Conservation (phyloP, 768 basidiomycete genomes). For the Roridomyces roridus region DNA sequence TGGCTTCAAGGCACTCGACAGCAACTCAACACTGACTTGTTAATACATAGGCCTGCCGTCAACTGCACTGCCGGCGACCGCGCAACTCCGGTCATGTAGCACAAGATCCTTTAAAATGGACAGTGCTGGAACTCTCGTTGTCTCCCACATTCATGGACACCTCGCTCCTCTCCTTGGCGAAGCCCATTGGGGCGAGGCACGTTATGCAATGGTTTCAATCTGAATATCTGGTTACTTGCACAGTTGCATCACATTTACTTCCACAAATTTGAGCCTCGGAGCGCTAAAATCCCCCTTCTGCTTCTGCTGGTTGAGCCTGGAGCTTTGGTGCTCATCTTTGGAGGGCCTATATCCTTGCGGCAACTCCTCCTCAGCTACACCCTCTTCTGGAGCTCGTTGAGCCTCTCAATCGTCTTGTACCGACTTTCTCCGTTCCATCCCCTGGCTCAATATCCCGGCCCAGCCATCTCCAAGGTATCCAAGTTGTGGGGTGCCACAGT, state of each 20-base stretch:
- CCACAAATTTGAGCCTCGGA: slow-evolving; percentile 11
- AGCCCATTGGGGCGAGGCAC: slow-evolving; percentile 1
- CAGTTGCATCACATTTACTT: slow-evolving; percentile 15
- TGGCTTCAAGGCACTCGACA: too few species aligned
- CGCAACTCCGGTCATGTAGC: too few species aligned
- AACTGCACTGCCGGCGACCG: too few species aligned
- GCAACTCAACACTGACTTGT: too few species aligned
- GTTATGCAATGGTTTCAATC: background rate
- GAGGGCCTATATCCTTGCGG: background rate
- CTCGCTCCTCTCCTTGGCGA: too few species aligned
- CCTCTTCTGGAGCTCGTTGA: slow-evolving; percentile 36
- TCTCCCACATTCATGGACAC: too few species aligned
- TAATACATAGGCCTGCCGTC: too few species aligned
- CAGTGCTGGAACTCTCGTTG: too few species aligned
- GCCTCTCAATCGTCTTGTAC: slow-evolving; percentile 43
- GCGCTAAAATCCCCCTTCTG: slow-evolving; percentile 6
- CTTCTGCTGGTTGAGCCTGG: background rate
- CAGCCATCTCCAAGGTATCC: slow-evolving; percentile 45
- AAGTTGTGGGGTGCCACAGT: slow-evolving; percentile 44
- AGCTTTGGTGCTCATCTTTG: background rate
- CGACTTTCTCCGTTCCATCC: slow-evolving; percentile 62
- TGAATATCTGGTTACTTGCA: background rate
- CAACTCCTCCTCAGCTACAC: background rate
- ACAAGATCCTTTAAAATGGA: too few species aligned
- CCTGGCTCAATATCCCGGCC: slow-evolving; percentile 56